Conservation (phyloP, 2,329 filamentous ascomycete genomes). For the Stemphylium lycopersici region DNA sequence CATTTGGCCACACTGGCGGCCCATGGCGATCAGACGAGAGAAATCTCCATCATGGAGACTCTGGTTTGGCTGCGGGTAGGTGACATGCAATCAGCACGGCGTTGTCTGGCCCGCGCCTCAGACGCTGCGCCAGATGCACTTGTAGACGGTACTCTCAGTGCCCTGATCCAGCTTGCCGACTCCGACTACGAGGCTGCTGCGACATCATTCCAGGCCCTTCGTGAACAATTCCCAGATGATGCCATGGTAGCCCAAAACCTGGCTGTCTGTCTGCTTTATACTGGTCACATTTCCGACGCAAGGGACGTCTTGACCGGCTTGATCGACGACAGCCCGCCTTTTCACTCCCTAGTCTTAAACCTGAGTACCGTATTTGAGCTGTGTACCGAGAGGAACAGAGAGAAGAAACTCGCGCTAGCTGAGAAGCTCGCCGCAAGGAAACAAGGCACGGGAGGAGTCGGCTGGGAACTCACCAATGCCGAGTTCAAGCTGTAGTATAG, state of each 20-base stretch:
- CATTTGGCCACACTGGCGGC: conserved; percentile 68
- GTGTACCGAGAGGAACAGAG: conserved; percentile 76
- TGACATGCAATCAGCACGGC: conserved; percentile 71
- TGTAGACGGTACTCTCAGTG: conserved; percentile 59
- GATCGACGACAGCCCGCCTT: conserved; percentile 63
- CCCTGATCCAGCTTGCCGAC: conserved; percentile 79
- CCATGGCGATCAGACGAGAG: conserved; percentile 8
- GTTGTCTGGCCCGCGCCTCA: conserved; percentile 53
- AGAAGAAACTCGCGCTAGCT: conserved; percentile 72
- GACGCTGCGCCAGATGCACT: conserved; percentile 32
- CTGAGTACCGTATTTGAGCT: conserved; percentile 90
- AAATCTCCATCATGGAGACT: conserved; percentile 55
- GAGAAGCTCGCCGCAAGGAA: conserved; percentile 70
- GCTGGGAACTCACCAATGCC: conserved; percentile 73
- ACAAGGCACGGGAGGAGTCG: conserved; percentile 55
- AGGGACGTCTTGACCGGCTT: conserved; percentile 70
- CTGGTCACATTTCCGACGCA: conserved; percentile 70
- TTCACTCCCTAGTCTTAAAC: conserved; percentile 86
- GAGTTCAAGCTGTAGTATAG: conserved; percentile 73
- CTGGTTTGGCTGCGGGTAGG: conserved; percentile 81
- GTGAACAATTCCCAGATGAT: conserved; percentile 57
- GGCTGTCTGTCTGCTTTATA: conserved; percentile 83
- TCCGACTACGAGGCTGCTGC: conserved; percentile 72
- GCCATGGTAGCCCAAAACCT: conserved; percentile 82
- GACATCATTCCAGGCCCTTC: conserved; percentile 63